Percentiles rank a stretch among this genome's conserved stretches.
Conservation (phyloP, 169 alveolate species). For the Perkinsus chesapeaki region DNA sequence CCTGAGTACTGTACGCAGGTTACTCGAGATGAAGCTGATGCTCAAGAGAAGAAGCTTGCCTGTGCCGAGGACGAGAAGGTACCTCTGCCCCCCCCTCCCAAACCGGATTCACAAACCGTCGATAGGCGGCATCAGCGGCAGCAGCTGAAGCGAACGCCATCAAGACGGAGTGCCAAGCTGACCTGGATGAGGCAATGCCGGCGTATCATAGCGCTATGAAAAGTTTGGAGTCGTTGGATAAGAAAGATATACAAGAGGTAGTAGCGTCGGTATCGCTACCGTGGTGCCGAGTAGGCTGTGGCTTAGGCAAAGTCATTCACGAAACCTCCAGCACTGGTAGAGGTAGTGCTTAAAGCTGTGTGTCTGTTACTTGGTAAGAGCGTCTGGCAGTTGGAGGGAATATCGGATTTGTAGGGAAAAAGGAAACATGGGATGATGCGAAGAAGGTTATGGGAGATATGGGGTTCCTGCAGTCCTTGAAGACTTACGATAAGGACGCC, state of each 20-base stretch:
- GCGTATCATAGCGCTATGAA: conserved; percentile 70
- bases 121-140: conserved; percentile 56
- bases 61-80: conserved; percentile 45
- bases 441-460: conserved; percentile 72
- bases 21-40: conserved; percentile 22
- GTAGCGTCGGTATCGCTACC: too few relatives aligned
- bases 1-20: too few relatives aligned
- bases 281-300: too few relatives aligned
- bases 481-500: conserved; percentile 61
- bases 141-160: conserved; percentile 67
- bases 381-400: not conserved
- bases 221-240: conserved; percentile 77
- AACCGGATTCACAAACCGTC: too few relatives aligned
- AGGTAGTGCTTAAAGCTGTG: conserved; percentile 71
- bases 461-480: conserved; percentile 57
- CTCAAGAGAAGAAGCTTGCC: conserved; percentile 39
- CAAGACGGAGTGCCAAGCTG: conserved; percentile 60
- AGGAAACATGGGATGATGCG: conserved; percentile 79
- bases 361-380: conserved; percentile 44
- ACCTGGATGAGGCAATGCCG: conserved; percentile 75
- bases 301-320: conserved; percentile 62
- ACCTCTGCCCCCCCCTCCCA: too few relatives aligned
- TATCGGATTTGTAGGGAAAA: conserved; percentile 39
- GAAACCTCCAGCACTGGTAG: conserved; percentile 77
- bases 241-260: conserved; percentile 68